Base-by-base conservation (phyloP, 768 basidiomycete species). In the Tylopilus plumbeoviolaceoides region DNA sequence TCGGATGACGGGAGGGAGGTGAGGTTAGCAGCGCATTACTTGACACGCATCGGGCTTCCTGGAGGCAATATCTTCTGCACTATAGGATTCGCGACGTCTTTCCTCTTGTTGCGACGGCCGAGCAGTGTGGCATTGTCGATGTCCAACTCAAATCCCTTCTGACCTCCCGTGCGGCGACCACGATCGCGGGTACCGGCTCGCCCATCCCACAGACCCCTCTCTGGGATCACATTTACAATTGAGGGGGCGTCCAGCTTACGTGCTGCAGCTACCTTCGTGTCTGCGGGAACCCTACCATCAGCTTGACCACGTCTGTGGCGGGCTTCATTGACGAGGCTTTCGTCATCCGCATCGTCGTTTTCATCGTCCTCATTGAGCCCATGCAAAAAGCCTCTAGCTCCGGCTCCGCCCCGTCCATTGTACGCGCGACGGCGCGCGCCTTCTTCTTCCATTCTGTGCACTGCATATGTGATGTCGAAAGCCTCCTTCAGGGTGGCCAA, bases 401-500 rank as follows among this genome's bases (percentile, higher is more conserved):
- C 94, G 0, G 84, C 87, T 27, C 88, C 91, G 17, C 85, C 87
- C 4, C 82, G 79, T 11, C 84, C 87, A 50, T 89, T 85, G 71
- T 88, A 89, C 43, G 88, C 91, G 23, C 89, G 80, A 47, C 91
- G 76, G 50, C 91, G 80, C 0, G 89, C 90, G 14, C 94, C 95
- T 71, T 99, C 97, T 70, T 99, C 97, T 68, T 98, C 95, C 95
- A 98, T 98, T 17, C 95, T 85, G 70, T 99, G 97, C 0, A 99
- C 97, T 4, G 97, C 95, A 69, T 98, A 98, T 2, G 97, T 95
- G 64, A 99, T 87, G 69, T 99, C 97, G 71, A 99, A 98, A 4
- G 97, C 95, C 67, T 98, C 97, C 65, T 97, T 98, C 69, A 99
- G 83, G 0, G 89, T 85, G 1, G 92, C 88, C 25, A 98, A 66